Evolutionary conservation across 2,329 filamentous ascomycete genomes (phyloP), one percentile per base, ranked within the genome.

Genomic region (Elsinoe perseae): DNA sequence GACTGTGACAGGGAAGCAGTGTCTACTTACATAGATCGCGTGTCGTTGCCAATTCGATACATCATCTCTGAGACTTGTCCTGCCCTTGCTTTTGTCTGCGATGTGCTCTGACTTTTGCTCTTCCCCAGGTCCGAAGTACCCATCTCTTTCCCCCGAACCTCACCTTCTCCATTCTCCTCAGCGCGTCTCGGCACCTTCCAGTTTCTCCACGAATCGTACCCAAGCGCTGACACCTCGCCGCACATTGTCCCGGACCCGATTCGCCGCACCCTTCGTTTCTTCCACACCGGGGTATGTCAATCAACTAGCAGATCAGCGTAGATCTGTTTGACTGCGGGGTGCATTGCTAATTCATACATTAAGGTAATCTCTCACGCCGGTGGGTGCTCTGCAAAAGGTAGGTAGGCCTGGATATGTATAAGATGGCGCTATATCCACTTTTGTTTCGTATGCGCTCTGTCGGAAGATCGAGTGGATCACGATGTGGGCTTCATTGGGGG

Each of bases 81-180:
- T n/a, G n/a, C n/a, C n/a, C n/a, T n/a, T n/a, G n/a, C n/a, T n/a
- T n/a, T n/a, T n/a, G n/a, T n/a, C n/a, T n/a, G n/a, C n/a, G n/a
- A n/a, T n/a, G n/a, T n/a, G n/a, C n/a, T n/a, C n/a, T n/a, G n/a
- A n/a, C n/a, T n/a, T n/a, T n/a, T n/a, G n/a, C n/a, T n/a, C n/a
- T n/a, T n/a, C n/a, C n/a, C n/a, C n/a, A n/a, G n/a, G n/a, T n/a
- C n/a, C n/a, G n/a, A n/a, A n/a, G n/a, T n/a, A 10, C 28, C 5
- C 2, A 42, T 6, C 16, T 42, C 10, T 10, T 20, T 8, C 38
- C 38, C 4, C 6, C 9, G 21, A 42, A 44, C 5, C 20, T 44
- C 40, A 44, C 40, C 40, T 44, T 44, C 40, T 25, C 40, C 40
- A 10, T 44, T 44, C 40, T 44, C 40, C 40, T 21, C 40, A 44